These are phyloP conservation scores for Tetrahymena elliotti DNA, from an alignment of 73 alveolate genomes.

Conservation along the genomic window DNA sequence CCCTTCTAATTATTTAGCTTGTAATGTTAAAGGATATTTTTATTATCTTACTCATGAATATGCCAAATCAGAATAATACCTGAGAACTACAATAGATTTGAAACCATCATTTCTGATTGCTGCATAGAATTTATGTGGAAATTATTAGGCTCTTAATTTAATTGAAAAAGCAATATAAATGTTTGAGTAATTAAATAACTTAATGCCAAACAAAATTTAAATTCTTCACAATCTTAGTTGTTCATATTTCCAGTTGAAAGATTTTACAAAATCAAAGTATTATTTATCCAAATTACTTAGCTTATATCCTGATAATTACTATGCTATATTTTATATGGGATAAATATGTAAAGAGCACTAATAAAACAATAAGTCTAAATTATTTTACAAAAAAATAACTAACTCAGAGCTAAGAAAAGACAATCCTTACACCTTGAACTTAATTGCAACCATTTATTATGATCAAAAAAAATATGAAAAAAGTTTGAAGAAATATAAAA, in stretches of 20 bases:
- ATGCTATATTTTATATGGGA: background rate
- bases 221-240: background rate
- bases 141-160: background rate
- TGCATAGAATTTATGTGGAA: background rate
- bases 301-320: background rate
- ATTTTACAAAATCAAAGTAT: background rate
- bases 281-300: too few relatives aligned
- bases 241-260: too few relatives aligned
- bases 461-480: background rate
- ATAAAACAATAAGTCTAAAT: background rate
- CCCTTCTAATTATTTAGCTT: background rate
- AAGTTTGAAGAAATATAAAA: background rate
- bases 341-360: background rate
- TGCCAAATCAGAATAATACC: background rate
- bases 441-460: background rate
- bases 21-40: background rate
- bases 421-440: background rate
- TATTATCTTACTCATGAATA: too few relatives aligned
- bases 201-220: background rate
- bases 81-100: background rate
- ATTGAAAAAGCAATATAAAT: background rate
- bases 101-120: background rate
- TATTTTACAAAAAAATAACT: too few relatives aligned
- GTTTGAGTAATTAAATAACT: background rate
- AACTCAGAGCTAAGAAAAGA: too few relatives aligned